Evolutionary conservation across 164 flowering plant species (phyloP).

Genomic region (Annona squamosa): DNA sequence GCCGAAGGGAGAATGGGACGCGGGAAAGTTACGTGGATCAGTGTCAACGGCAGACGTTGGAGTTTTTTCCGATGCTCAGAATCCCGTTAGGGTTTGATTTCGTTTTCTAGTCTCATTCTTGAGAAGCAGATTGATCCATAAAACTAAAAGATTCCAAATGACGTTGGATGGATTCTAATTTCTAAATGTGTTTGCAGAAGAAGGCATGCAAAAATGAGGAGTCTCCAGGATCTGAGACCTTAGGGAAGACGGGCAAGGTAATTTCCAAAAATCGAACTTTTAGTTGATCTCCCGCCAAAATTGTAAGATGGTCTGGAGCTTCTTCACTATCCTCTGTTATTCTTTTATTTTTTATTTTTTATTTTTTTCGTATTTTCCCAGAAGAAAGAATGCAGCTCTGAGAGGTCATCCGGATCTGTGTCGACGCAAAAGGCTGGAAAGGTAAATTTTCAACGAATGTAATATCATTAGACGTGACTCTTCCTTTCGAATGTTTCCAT

Average conservation of each 20-base stretch:
- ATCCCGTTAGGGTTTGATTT: not conserved
- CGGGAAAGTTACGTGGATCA: conserved; percentile 7
- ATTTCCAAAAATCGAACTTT: too few species aligned
- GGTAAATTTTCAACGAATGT: conserved; percentile 19
- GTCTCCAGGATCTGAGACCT: conserved; percentile 6
- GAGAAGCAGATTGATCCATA: not conserved
- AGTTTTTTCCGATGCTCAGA: conserved; percentile 13
- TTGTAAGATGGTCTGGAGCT: too few species aligned
- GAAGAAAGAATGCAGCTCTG: conserved; percentile 14
- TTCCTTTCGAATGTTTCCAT: not conserved
- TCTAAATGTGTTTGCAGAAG: conserved; percentile 10
- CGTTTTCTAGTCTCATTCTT: not conserved
- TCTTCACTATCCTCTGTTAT: too few species aligned
- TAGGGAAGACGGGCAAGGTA: conserved; percentile 35
- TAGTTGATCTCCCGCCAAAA: too few species aligned
- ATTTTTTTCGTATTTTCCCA: conserved; percentile 1
- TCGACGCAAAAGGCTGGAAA: conserved; percentile 25
- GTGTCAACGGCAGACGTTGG: conserved; percentile 17
- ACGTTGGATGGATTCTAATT: not conserved
- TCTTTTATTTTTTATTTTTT: too few species aligned
- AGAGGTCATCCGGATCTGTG: conserved; percentile 7
- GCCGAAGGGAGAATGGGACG: conserved; percentile 14
- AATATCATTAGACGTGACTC: not conserved
- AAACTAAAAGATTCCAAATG: not conserved
- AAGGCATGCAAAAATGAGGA: conserved; percentile 14